Conservation (phyloP, 164 flowering plant species). For the Stephania yunnanensis region DNA sequence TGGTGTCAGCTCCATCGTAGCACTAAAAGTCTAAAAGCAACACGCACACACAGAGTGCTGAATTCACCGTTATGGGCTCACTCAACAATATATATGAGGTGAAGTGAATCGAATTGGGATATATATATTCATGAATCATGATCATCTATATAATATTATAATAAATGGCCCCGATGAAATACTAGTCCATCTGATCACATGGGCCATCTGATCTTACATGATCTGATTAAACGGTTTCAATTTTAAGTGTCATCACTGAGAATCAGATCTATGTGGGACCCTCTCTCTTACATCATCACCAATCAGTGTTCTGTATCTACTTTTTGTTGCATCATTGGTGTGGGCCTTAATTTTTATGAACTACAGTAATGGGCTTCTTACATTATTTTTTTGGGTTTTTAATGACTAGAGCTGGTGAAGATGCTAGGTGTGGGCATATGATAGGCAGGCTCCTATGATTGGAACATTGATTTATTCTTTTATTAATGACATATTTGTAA, state of each 20-base stretch:
- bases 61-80: no score
- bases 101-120: constrained; percentile 11
- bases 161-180: background rate
- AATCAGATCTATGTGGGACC: background rate
- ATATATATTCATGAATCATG: background rate
- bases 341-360: no score
- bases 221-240: no score
- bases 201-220: no score
- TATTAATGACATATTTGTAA: no score
- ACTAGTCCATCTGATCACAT: background rate
- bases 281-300: background rate
- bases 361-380: no score
- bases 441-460: background rate
- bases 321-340: background rate
- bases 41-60: background rate
- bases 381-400: background rate
- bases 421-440: background rate
- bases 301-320: background rate
- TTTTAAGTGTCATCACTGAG: background rate
- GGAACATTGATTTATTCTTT: background rate
- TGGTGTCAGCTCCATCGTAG: constrained; percentile 4
- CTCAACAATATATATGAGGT: no score
- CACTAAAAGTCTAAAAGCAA: constrained; percentile 7
- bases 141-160: background rate
- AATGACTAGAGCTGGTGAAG: background rate